phyloP scores from a whole-genome alignment of 306 rosid genomes.

The Lablab purpureus region DNA sequence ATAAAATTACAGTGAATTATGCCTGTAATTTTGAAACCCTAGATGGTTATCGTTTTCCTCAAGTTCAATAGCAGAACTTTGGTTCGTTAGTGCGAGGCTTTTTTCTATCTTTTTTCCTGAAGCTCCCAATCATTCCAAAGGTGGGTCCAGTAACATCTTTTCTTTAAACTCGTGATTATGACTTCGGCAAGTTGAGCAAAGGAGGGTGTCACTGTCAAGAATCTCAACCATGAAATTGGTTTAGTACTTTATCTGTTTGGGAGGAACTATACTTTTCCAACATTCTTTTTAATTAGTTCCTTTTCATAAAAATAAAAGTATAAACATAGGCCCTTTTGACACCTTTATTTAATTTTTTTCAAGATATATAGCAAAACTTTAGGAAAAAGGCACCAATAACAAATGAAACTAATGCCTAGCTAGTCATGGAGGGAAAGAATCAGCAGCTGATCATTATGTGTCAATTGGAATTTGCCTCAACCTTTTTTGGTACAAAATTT shows the following conservation, averaged over 20 bases:
- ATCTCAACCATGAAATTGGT: conserved; percentile 54
- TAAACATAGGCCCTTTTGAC: neutral
- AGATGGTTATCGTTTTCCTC: neutral
- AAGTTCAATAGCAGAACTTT: conserved; percentile 2
- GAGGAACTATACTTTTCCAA: conserved; percentile 46
- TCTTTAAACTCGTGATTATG: conserved; percentile 51
- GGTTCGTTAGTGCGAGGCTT: conserved; percentile 15
- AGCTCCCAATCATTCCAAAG: conserved; percentile 46
- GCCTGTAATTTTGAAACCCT: conserved; percentile 22
- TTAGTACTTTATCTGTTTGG: conserved; percentile 45
- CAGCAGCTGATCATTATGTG: conserved; percentile 14
- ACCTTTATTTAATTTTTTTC: conserved; percentile 33
- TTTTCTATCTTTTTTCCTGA: conserved; percentile 2
- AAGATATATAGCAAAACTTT: conserved; percentile 33
- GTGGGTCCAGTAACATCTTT: conserved; percentile 54
- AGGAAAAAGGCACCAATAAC: conserved; percentile 24
- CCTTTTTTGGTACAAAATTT: neutral
- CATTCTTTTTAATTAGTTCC: conserved; percentile 39
- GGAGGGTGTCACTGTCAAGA: conserved; percentile 53
- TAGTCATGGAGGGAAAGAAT: conserved; percentile 21
- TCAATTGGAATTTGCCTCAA: conserved; percentile 30
- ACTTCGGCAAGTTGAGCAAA: conserved; percentile 55
- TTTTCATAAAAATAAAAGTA: neutral
- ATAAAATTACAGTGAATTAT: conserved; percentile 4
- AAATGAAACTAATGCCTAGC: conserved; percentile 16